phyloP scores from a whole-genome alignment of 176 grass and related monocot genomes.

The Aegilops speltoides region DNA sequence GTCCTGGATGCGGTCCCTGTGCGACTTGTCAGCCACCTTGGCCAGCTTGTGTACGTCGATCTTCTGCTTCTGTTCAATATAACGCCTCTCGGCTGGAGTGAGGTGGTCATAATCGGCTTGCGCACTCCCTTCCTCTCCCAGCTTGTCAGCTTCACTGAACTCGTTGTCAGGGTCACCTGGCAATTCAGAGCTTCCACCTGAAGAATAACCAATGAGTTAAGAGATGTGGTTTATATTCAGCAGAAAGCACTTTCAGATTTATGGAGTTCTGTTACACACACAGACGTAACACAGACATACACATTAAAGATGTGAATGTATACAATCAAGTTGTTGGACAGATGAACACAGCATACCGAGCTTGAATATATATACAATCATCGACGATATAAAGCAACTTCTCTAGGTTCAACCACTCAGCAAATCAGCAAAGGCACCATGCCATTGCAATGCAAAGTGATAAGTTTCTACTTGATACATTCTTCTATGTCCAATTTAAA shows the following conservation, averaged over 20 bases:
- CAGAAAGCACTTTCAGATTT: constrained; percentile 8
- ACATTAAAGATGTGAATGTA: neutral
- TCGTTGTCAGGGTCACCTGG: constrained; percentile 41
- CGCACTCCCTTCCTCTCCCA: constrained; percentile 44
- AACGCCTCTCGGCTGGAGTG: constrained; percentile 73
- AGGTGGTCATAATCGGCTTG: constrained; percentile 50
- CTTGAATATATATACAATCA: neutral
- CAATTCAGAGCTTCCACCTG: constrained; percentile 52
- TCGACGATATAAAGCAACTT: neutral
- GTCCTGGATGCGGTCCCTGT: constrained; percentile 75
- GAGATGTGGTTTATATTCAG: neutral
- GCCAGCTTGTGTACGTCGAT: constrained; percentile 64
- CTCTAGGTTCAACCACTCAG: neutral
- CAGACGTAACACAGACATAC: neutral
- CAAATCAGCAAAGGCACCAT: neutral
- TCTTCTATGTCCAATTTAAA: neutral
- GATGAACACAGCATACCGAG: neutral
- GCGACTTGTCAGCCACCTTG: constrained; percentile 79
- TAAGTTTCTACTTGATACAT: neutral
- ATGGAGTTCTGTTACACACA: neutral
- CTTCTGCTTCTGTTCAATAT: constrained; percentile 82
- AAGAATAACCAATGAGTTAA: neutral
- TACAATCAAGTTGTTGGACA: neutral
- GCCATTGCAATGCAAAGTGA: neutral
- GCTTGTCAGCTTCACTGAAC: constrained; percentile 42